Evolutionary conservation across 192 early-diverging fungal species (phyloP).

Genomic region (Rhizoclosmatium sp.): DNA sequence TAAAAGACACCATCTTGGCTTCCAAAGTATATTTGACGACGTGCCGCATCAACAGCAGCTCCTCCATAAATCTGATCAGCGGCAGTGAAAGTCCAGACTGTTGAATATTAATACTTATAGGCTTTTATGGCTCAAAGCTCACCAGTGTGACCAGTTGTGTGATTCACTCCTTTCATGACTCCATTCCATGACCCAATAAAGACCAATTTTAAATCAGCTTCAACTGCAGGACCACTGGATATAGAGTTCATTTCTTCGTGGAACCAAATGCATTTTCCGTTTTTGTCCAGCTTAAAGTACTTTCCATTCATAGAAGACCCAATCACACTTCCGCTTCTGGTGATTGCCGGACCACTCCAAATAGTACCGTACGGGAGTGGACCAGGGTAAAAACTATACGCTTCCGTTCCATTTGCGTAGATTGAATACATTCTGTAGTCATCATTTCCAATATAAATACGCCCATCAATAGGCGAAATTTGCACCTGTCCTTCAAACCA

Average conservation of each 20-base stretch:
- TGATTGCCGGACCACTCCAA: constrained; percentile 29
- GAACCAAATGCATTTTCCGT: constrained; percentile 37
- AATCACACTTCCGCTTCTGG: constrained; percentile 30
- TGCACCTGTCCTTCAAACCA: constrained; percentile 35
- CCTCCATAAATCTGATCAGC: constrained; percentile 32
- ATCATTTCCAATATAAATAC: constrained; percentile 35
- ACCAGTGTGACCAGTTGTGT: constrained; percentile 30
- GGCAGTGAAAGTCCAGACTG: constrained; percentile 34
- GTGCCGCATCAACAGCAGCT: constrained; percentile 20
- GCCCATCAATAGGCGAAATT: constrained; percentile 26
- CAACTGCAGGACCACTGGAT: constrained; percentile 26
- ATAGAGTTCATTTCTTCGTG: constrained; percentile 36
- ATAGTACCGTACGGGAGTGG: constrained; percentile 30
- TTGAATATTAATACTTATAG: background rate
- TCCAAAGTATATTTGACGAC: constrained; percentile 29
- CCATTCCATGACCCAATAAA: constrained; percentile 34
- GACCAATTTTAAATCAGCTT: constrained; percentile 27
- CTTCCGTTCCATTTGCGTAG: constrained; percentile 29
- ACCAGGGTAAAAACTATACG: constrained; percentile 32
- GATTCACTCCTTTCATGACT: constrained; percentile 24
- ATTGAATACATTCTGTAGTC: constrained; percentile 29
- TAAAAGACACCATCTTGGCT: constrained; percentile 35
- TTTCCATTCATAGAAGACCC: constrained; percentile 30
- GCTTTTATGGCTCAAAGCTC: background rate
- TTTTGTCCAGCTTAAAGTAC: constrained; percentile 28